phyloP scores from a whole-genome alignment of 2,329 filamentous ascomycete species.

The Emmonsia crescens region DNA sequence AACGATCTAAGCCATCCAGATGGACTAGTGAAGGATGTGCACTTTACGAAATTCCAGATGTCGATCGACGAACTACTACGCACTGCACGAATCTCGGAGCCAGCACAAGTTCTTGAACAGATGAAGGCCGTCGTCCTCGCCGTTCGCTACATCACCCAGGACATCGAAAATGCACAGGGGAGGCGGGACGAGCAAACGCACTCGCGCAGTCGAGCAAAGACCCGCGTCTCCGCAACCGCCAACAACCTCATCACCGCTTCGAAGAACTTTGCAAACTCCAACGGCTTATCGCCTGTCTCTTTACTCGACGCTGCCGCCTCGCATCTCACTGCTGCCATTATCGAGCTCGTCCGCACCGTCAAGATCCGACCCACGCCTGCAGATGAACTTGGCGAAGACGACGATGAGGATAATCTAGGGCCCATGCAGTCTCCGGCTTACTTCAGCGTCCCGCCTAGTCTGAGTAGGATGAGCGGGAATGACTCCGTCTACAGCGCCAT shows the following conservation, averaged over 20 bases:
- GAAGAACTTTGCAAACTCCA: slow-evolving; percentile 76
- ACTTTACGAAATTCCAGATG: slow-evolving; percentile 91
- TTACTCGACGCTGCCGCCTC: slow-evolving; percentile 86
- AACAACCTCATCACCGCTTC: slow-evolving; percentile 93
- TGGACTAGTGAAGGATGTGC: slow-evolving; percentile 78
- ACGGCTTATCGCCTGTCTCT: slow-evolving; percentile 83
- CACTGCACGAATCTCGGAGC: slow-evolving; percentile 60
- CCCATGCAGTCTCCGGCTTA: slow-evolving; percentile 59
- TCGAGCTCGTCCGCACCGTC: slow-evolving; percentile 72
- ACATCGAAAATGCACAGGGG: slow-evolving; percentile 53
- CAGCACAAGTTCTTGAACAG: slow-evolving; percentile 64
- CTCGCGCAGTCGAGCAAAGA: slow-evolving; percentile 60
- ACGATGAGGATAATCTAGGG: slow-evolving; percentile 51
- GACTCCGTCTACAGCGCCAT: slow-evolving; percentile 67
- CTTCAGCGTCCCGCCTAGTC: slow-evolving; percentile 48
- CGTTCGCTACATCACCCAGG: slow-evolving; percentile 74
- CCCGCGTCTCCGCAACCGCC: slow-evolving; percentile 78
- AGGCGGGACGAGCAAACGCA: slow-evolving; percentile 44
- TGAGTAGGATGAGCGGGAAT: slow-evolving; percentile 46
- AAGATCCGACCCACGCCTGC: slow-evolving; percentile 70
- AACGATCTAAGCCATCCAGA: slow-evolving; percentile 60
- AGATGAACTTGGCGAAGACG: slow-evolving; percentile 66
- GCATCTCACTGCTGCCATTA: slow-evolving; percentile 72
- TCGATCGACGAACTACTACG: slow-evolving; percentile 83
- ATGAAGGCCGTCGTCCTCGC: slow-evolving; percentile 79